Conservation (phyloP, 257 asterid species). For the Scutellaria minor region DNA sequence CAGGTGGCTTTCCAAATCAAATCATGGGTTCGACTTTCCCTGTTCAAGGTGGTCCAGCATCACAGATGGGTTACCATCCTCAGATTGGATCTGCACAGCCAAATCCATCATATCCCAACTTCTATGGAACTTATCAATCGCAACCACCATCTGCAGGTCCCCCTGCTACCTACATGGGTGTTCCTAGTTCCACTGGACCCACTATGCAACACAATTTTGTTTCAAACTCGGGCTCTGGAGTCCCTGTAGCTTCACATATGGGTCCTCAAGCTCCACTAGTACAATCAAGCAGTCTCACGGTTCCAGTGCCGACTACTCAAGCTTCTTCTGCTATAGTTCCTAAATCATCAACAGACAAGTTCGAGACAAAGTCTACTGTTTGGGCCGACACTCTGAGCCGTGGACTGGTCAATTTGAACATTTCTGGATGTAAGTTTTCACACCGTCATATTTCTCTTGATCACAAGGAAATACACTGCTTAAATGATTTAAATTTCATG, state of each 20-base stretch:
- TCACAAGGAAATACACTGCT: not conserved
- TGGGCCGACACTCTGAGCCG: slow-evolving; percentile 98
- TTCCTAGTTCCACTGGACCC: slow-evolving; percentile 56
- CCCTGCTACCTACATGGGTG: slow-evolving; percentile 44
- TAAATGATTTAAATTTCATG: slow-evolving; percentile 39
- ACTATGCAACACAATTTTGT: slow-evolving; percentile 49
- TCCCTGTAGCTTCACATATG: slow-evolving; percentile 51
- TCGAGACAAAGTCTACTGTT: slow-evolving; percentile 93
- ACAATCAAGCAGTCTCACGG: slow-evolving; percentile 41
- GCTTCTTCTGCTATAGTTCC: slow-evolving; percentile 56
- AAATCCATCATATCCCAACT: slow-evolving; percentile 52
- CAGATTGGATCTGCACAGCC: slow-evolving; percentile 53
- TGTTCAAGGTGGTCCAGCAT: slow-evolving; percentile 51
- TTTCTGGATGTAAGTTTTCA: slow-evolving; percentile 87
- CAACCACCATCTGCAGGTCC: slow-evolving; percentile 49
- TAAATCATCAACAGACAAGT: slow-evolving; percentile 71
- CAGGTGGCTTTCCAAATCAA: slow-evolving; percentile 41
- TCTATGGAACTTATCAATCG: slow-evolving; percentile 55
- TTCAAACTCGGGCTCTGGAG: slow-evolving; percentile 48
- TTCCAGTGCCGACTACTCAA: slow-evolving; percentile 43
- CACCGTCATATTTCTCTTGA: slow-evolving; percentile 10
- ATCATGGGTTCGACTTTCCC: slow-evolving; percentile 47
- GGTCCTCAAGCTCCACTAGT: slow-evolving; percentile 49
- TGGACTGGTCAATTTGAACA: slow-evolving; percentile 88
- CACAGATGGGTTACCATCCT: slow-evolving; percentile 52